Percentiles rank a stretch among this genome's conserved stretches.
Conservation (phyloP, 2,329 filamentous ascomycete species). For the Fusarium sp. region DNA sequence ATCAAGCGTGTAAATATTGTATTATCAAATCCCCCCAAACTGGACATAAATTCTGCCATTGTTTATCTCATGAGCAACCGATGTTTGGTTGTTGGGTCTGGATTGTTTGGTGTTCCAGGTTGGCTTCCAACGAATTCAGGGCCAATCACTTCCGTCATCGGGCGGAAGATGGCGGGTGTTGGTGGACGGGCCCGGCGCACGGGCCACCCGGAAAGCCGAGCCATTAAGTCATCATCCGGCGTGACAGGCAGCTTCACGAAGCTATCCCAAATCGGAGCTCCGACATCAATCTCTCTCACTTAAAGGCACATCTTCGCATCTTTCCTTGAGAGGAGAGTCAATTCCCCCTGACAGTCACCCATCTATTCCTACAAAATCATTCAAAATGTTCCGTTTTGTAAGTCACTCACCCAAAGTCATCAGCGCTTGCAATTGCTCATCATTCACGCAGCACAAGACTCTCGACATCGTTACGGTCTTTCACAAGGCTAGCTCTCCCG, state of each 20-base stretch:
- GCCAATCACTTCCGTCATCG: background rate
- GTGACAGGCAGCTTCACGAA: slow-evolving; percentile 40
- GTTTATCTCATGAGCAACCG: background rate
- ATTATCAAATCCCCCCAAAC: background rate
- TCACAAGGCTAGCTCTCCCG: slow-evolving; percentile 78
- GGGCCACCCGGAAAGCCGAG: slow-evolving; percentile 34
- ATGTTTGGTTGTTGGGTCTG: background rate
- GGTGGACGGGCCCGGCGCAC: slow-evolving; percentile 31
- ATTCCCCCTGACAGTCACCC: slow-evolving; percentile 4
- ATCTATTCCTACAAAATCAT: background rate
- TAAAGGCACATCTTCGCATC: slow-evolving; percentile 7
- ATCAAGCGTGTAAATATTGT: background rate
- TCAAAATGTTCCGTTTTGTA: slow-evolving; percentile 59
- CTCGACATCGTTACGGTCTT: slow-evolving; percentile 96
- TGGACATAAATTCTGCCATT: background rate
- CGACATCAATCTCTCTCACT: slow-evolving; percentile 33
- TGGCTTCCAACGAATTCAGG: background rate
- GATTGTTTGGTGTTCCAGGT: background rate
- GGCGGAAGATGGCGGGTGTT: slow-evolving; percentile 18
- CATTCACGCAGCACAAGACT: slow-evolving; percentile 68
- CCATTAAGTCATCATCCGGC: slow-evolving; percentile 40
- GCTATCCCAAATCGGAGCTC: slow-evolving; percentile 43
- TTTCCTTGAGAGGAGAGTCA: slow-evolving; percentile 1
- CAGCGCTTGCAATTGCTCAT: slow-evolving; percentile 28
- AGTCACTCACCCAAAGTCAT: slow-evolving; percentile 35